Conservation (phyloP, 768 basidiomycete genomes). For the Rhizopogon vinicolor region DNA sequence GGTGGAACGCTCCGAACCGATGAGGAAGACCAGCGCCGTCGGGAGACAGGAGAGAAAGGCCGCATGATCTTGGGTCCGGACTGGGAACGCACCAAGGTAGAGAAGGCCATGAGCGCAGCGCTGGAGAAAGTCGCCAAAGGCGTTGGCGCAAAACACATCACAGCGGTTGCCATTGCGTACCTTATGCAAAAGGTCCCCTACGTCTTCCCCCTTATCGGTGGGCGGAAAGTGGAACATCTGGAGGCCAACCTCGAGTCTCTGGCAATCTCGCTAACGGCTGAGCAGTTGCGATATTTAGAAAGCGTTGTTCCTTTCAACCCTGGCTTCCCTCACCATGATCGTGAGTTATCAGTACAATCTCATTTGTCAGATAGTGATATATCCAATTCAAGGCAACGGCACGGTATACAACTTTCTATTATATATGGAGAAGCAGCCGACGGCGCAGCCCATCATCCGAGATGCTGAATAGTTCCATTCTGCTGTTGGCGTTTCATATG, state of each 20-base stretch:
- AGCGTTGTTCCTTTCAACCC: slow-evolving; percentile 28
- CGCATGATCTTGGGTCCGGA: slow-evolving; percentile 17
- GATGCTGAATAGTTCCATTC: background rate
- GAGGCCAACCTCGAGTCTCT: slow-evolving; percentile 39
- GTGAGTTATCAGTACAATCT: slow-evolving; percentile 20
- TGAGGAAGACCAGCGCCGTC: slow-evolving; percentile 23
- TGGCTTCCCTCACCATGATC: slow-evolving; percentile 34
- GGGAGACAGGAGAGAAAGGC: slow-evolving; percentile 32
- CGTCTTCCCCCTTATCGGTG: slow-evolving; percentile 40
- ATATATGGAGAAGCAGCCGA: slow-evolving; percentile 16
- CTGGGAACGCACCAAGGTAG: slow-evolving; percentile 31
- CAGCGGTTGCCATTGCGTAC: slow-evolving; percentile 38
- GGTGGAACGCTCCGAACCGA: slow-evolving; percentile 23
- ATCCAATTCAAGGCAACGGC: slow-evolving; percentile 21
- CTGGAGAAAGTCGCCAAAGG: slow-evolving; percentile 37
- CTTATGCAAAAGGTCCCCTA: slow-evolving; percentile 43
- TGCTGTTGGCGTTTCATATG: no score
- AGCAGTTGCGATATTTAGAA: slow-evolving; percentile 37
- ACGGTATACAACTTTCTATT: slow-evolving; percentile 11
- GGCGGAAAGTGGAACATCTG: slow-evolving; percentile 41
- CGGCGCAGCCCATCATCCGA: slow-evolving; percentile 7
- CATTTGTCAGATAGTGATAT: background rate
- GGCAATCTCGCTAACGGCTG: slow-evolving; percentile 31
- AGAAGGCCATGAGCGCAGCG: slow-evolving; percentile 27
- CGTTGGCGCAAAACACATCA: slow-evolving; percentile 31